These are phyloP conservation scores for Ustilago esculenta DNA, from an alignment of 1,284 basidiomycete genomes.

Conservation along the genomic window DNA sequence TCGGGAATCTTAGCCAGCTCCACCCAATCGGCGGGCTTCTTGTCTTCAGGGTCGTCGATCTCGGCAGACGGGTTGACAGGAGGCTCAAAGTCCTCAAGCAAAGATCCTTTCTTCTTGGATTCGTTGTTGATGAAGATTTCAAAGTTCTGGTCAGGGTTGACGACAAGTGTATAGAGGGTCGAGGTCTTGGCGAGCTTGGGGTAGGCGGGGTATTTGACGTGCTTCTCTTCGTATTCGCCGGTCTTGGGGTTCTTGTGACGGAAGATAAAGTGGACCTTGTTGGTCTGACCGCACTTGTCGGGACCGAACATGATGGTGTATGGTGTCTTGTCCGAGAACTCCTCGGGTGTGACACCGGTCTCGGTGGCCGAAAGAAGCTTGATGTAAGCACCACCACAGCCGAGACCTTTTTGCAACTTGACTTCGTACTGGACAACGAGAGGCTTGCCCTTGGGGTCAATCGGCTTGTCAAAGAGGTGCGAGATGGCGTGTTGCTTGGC, in stretches of 20 bases:
- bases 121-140: constrained; percentile 92
- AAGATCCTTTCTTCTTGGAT: constrained; percentile 73
- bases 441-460: constrained; percentile 86
- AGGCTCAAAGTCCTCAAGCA: constrained; percentile 95
- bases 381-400: constrained; percentile 98
- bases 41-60: constrained; percentile 91
- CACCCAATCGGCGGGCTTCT: constrained; percentile 93
- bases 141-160: constrained; percentile 94
- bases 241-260: constrained; percentile 65
- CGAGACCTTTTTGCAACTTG: constrained; percentile 98
- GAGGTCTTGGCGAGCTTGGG: constrained; percentile 71
- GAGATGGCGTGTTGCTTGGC: constrained; percentile 97
- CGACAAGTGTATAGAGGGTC: constrained; percentile 70
- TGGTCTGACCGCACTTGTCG: constrained; percentile 65
- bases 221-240: constrained; percentile 89
- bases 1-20: constrained; percentile 87
- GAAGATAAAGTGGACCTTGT: constrained; percentile 67
- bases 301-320: constrained; percentile 68
- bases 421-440: constrained; percentile 95
- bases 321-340: constrained; percentile 66
- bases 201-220: constrained; percentile 82
- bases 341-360: constrained; percentile 60
- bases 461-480: constrained; percentile 80
- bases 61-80: constrained; percentile 90
- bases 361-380: constrained; percentile 79